These are phyloP conservation scores for Podila minutissima DNA, from an alignment of 192 early-diverging fungal genomes.

Conservation along the genomic window DNA sequence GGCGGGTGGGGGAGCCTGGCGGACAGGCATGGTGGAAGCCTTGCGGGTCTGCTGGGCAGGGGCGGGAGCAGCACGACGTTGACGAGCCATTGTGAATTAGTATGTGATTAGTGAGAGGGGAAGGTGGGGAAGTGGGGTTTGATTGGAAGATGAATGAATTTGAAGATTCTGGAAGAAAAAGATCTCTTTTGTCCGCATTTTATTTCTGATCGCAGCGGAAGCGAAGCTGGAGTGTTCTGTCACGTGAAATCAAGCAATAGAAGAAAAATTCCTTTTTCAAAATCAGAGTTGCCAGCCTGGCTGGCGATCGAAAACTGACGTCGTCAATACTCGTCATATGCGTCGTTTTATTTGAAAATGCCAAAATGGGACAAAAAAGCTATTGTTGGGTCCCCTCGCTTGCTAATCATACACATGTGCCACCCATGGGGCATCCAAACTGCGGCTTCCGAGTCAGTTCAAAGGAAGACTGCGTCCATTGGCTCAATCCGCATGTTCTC, in stretches of 20 bases:
- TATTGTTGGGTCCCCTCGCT: no score
- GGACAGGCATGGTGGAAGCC: conserved; percentile 67
- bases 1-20: conserved; percentile 66
- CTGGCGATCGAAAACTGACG: no score
- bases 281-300: no score
- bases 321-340: no score
- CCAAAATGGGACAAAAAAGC: no score
- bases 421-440: no score
- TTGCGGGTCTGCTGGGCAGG: conserved; percentile 62
- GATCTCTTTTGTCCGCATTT: conserved; percentile 2
- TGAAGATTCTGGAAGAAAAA: conserved; percentile 1
- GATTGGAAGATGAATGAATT: background rate
- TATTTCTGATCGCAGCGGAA: background rate
- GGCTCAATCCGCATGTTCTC: conserved; percentile 44
- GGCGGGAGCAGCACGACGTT: conserved; percentile 56
- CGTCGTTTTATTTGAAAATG: no score
- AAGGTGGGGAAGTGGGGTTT: background rate
- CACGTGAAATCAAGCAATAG: no score
- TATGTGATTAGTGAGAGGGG: conserved; percentile 3
- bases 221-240: no score
- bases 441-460: background rate
- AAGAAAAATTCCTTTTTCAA: no score
- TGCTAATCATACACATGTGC: no score
- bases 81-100: conserved; percentile 37
- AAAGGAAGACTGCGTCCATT: conserved; percentile 31